Conservation (phyloP, 2,329 filamentous ascomycete genomes). For the Byssoonygena ceratinophila region DNA sequence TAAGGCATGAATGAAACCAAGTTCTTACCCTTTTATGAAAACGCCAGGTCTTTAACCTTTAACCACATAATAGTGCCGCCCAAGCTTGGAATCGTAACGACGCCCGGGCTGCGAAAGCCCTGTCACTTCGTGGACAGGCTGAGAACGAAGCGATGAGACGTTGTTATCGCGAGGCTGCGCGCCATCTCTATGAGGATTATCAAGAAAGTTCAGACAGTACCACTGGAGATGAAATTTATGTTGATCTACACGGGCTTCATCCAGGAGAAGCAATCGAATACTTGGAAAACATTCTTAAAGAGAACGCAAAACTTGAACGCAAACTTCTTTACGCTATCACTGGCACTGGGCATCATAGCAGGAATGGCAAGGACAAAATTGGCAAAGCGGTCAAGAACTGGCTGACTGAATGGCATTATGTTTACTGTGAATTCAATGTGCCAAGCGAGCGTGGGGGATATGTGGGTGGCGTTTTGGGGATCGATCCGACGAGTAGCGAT, state of each 20-base stretch:
- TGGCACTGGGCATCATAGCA: conserved; percentile 92
- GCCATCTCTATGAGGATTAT: conserved; percentile 83
- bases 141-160: conserved; percentile 97
- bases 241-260: conserved; percentile 96
- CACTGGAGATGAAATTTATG: conserved; percentile 63
- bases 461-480: conserved; percentile 54
- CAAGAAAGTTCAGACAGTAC: conserved; percentile 54
- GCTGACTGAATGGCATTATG: conserved; percentile 90
- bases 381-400: conserved; percentile 86
- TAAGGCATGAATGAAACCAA: conserved; percentile 27
- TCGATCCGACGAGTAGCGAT: conserved; percentile 53
- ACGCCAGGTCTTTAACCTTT: not conserved
- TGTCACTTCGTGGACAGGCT: conserved; percentile 86
- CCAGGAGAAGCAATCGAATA: conserved; percentile 95
- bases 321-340: conserved; percentile 89
- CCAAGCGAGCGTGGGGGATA: conserved; percentile 82
- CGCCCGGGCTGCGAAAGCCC: conserved; percentile 84
- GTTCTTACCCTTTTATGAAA: conserved; percentile 2
- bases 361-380: conserved; percentile 98
- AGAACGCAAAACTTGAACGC: conserved; percentile 59
- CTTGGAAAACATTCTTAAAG: conserved; percentile 73
- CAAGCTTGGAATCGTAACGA: conserved; percentile 99
- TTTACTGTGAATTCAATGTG: conserved; percentile 91
- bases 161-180: conserved; percentile 86
- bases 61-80: conserved; percentile 55